A percentile compares a stretch with the other conserved stretches of the same genome.
Evolutionary conservation across 177 flowering plant genomes (phyloP).

Genomic region (Vitis hybrid): DNA sequence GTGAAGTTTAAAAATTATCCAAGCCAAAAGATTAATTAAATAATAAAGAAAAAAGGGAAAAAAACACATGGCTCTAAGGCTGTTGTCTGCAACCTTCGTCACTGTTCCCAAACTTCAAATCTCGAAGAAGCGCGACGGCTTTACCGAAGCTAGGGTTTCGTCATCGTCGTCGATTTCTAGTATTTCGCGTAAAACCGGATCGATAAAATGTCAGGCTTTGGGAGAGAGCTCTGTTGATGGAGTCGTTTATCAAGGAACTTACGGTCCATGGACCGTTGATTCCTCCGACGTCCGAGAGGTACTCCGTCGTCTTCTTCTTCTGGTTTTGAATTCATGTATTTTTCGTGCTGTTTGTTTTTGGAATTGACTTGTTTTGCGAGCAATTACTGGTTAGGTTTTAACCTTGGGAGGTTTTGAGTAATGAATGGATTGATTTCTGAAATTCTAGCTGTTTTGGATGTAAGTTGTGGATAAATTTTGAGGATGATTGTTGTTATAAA

Average conservation of each 20-base stretch:
- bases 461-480: too few relatives aligned
- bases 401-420: too few relatives aligned
- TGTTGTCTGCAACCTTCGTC: neutral
- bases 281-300: conserved; percentile 87
- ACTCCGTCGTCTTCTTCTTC: neutral
- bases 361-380: neutral
- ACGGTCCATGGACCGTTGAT: conserved; percentile 89
- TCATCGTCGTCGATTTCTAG: neutral
- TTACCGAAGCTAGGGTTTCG: neutral
- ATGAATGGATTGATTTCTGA: too few relatives aligned
- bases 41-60: too few relatives aligned
- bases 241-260: conserved; percentile 68
- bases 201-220: conserved; percentile 45
- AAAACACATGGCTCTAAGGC: neutral
- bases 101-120: neutral
- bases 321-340: neutral
- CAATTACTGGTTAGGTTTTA: neutral
- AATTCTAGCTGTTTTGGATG: too few relatives aligned
- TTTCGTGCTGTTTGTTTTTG: neutral
- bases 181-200: neutral
- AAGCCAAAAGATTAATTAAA: too few relatives aligned
- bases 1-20: neutral
- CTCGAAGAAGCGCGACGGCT: neutral
- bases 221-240: conserved; percentile 40
- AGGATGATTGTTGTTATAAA: too few relatives aligned